A percentile compares a stretch with the other conserved stretches of the same genome.
These are phyloP conservation scores for Aspergillus taichungensis DNA, from an alignment of 495 filamentous ascomycete genomes.

Conservation along the genomic window DNA sequence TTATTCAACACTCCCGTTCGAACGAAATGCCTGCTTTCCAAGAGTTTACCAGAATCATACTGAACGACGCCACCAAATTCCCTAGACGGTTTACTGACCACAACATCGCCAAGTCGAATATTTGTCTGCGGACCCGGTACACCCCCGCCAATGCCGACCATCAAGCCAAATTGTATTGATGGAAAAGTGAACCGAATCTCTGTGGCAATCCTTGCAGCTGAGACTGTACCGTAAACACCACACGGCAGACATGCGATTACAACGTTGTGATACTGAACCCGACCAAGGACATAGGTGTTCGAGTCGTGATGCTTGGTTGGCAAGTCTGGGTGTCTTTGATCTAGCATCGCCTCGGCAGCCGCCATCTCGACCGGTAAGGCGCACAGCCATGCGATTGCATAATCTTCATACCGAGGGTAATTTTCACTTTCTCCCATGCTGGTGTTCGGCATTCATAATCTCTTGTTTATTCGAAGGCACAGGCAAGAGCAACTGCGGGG, in stretches of 20 bases:
- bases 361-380: constrained; percentile 23
- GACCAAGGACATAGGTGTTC: constrained; percentile 28
- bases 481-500: too few species aligned
- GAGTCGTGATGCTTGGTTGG: constrained; percentile 6
- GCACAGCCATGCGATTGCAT: constrained; percentile 29
- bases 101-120: constrained; percentile 30
- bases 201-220: constrained; percentile 15
- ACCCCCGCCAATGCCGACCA: constrained; percentile 32
- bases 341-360: constrained; percentile 21
- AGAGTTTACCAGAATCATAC: constrained; percentile 32
- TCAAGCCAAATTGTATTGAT: constrained; percentile 15
- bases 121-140: constrained; percentile 17
- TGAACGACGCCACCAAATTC: constrained; percentile 26
- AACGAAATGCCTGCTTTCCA: constrained; percentile 14
- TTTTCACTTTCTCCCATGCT: too few species aligned
- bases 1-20: constrained; percentile 26
- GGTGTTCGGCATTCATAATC: too few species aligned
- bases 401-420: constrained; percentile 14
- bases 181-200: constrained; percentile 19
- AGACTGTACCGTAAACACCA: constrained; percentile 17
- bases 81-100: too few species aligned
- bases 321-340: constrained; percentile 17
- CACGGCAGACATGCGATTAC: constrained; percentile 24
- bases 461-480: too few species aligned
- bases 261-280: constrained; percentile 21